These are phyloP conservation scores for Phlyctochytrium planicorne DNA, from an alignment of 192 early-diverging fungal genomes.

Conservation along the genomic window DNA sequence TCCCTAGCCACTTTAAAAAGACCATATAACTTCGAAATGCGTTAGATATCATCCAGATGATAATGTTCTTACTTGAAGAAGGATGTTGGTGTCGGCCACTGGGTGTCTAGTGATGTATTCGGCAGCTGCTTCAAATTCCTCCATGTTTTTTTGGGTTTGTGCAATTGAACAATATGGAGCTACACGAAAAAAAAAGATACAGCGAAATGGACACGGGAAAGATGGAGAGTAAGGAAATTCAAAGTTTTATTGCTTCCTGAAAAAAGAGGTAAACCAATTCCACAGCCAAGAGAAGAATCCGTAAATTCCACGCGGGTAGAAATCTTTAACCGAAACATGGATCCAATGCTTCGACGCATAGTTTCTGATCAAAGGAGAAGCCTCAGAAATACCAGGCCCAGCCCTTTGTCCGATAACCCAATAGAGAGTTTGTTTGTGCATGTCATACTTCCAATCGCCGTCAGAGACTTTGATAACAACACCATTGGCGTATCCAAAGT, in stretches of 20 bases:
- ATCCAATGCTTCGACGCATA: no score
- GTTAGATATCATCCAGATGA: background rate
- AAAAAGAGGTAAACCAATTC: background rate
- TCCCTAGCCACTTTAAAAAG: constrained; percentile 43
- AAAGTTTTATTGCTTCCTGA: background rate
- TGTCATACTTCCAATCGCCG: constrained; percentile 71
- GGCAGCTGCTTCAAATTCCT: background rate
- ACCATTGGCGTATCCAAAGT: constrained; percentile 45
- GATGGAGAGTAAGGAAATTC: background rate
- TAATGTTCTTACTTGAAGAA: background rate
- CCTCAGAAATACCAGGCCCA: background rate
- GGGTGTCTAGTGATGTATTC: background rate
- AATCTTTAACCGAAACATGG: no score
- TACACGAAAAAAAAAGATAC: no score
- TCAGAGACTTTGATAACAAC: constrained; percentile 63
- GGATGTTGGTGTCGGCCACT: background rate
- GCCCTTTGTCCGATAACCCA: constrained; percentile 30
- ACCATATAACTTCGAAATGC: constrained; percentile 43
- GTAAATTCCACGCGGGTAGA: no score
- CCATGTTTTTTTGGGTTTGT: no score
- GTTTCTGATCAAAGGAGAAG: no score
- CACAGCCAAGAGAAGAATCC: background rate
- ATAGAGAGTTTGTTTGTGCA: constrained; percentile 65
- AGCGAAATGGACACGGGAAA: no score
- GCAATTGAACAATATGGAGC: no score